Evolutionary conservation across 202 grass and related monocot species (phyloP), one percentile per base, ranked within the genome.

Genomic region (Panicum hallii): DNA sequence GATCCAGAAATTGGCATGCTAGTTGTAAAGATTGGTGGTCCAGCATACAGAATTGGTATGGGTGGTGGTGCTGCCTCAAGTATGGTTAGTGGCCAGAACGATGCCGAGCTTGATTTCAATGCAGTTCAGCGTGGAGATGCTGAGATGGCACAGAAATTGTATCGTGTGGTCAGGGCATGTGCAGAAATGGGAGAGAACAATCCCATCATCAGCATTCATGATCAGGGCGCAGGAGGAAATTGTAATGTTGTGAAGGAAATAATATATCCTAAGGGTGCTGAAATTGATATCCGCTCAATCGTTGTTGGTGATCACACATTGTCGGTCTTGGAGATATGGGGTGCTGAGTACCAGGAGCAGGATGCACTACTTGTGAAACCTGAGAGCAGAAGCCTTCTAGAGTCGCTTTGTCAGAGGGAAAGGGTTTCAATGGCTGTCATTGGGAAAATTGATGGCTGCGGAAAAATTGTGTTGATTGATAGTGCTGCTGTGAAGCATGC

Each of bases 201-300:
- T 48, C 96, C 93, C 81, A 94, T 99, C 19, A 89, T 94, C 68
- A 95, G 93, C 76, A 96, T 99, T 85, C 93, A 99, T 88, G 96
- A 98, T 68, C 95, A 98, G 83, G 95, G 95, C 8, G 96, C 93
- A n/a, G 96, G 96, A 55, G 93, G 96, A 65, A 99, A 99, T 50
- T 99, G 93, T 75, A 99, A 96, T 83, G 93, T 99, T 28, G 93
- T 99, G 58, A 99, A 99, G 74, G 97, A 99, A 92, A 99, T 99
- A 64, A 96, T 99, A 42, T 94, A 96, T 74, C 96, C 96, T 28
- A 83, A 92, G 56, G 93, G 96, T 55, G 96, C 91, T 76, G 90
- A 96, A 92, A 99, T 99, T 70, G 93, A 96, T 67, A 89, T 99
- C 50, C 84, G 91, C 11, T 89, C 93, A 71, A 94, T 99, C 52